These are phyloP conservation scores for Clavariopsis aquatica DNA, from an alignment of 495 filamentous ascomycete genomes.

Conservation along the genomic window DNA sequence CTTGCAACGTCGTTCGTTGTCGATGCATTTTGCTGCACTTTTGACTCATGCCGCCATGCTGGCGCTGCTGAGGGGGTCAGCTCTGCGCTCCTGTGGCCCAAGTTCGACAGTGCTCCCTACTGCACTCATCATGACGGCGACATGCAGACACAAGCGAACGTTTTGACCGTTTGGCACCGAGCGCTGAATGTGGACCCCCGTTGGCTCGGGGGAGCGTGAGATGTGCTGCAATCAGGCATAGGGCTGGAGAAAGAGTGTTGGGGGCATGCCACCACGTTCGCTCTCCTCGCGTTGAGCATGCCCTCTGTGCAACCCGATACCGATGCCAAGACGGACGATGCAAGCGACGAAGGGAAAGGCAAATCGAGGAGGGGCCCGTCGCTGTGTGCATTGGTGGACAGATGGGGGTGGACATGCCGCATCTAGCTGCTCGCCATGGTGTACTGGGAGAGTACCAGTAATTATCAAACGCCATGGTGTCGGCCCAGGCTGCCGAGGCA, in stretches of 20 bases:
- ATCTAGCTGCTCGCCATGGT: no score
- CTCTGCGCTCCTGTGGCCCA: neutral
- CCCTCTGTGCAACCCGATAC: no score
- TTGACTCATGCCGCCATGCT: neutral
- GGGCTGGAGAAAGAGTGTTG: neutral
- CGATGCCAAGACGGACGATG: no score
- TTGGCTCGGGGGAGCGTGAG: neutral
- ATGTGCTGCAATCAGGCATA: neutral
- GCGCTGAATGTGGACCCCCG: neutral
- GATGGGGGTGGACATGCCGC: no score
- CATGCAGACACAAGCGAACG: neutral
- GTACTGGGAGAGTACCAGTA: no score
- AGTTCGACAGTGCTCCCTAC: neutral
- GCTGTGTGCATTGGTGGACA: no score
- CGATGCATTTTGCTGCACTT: neutral
- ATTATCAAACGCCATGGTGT: no score
- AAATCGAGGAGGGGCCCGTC: no score
- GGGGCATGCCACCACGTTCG: neutral
- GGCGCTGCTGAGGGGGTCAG: slow-evolving; percentile 5
- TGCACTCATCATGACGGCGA: neutral
- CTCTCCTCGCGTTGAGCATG: no score
- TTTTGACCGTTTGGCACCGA: neutral
- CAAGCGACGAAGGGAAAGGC: no score
- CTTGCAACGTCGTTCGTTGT: slow-evolving; percentile 5
- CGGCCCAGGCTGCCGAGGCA: no score